phyloP scores from a whole-genome alignment of 2,329 filamentous ascomycete genomes.

The Calonectria pteridis region DNA sequence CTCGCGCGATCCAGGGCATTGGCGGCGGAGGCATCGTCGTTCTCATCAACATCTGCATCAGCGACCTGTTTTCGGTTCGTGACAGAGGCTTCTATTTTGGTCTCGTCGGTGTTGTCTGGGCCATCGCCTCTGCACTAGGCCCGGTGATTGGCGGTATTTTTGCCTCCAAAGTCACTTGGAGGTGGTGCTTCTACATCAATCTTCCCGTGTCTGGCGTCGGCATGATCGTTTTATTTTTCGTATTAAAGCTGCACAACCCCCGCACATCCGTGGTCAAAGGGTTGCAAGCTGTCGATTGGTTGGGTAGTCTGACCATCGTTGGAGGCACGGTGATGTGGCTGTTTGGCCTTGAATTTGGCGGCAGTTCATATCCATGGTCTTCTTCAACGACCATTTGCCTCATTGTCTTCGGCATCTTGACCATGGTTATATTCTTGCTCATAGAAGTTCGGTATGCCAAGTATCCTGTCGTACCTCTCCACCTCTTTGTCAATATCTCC shows the following conservation, averaged over 20 bases:
- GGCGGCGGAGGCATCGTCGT: slow-evolving; percentile 69
- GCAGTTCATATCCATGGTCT: slow-evolving; percentile 79
- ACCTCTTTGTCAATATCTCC: slow-evolving; percentile 74
- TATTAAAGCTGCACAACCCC: slow-evolving; percentile 77
- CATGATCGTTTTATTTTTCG: slow-evolving; percentile 66
- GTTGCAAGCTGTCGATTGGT: slow-evolving; percentile 72
- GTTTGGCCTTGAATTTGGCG: slow-evolving; percentile 87
- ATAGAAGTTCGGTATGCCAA: slow-evolving; percentile 80
- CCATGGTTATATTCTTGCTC: slow-evolving; percentile 74
- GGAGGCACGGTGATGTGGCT: slow-evolving; percentile 89
- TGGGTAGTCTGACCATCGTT: slow-evolving; percentile 70
- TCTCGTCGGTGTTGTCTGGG: slow-evolving; percentile 69
- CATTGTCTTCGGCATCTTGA: slow-evolving; percentile 77
- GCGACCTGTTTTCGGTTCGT: slow-evolving; percentile 66
- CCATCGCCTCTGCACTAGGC: slow-evolving; percentile 75
- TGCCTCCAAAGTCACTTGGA: slow-evolving; percentile 72
- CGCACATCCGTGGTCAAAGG: slow-evolving; percentile 72
- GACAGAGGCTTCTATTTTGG: slow-evolving; percentile 65
- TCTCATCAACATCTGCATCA: slow-evolving; percentile 70
- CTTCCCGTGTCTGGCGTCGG: not conserved
- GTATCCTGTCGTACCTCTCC: slow-evolving; percentile 82
- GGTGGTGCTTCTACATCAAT: slow-evolving; percentile 80
- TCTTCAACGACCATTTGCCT: slow-evolving; percentile 82
- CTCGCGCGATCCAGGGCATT: slow-evolving; percentile 68
- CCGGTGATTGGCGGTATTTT: slow-evolving; percentile 78